A percentile compares a stretch with the other conserved stretches of the same genome.
Conservation (phyloP, 257 asterid species). For the Verbascum thapsus region DNA sequence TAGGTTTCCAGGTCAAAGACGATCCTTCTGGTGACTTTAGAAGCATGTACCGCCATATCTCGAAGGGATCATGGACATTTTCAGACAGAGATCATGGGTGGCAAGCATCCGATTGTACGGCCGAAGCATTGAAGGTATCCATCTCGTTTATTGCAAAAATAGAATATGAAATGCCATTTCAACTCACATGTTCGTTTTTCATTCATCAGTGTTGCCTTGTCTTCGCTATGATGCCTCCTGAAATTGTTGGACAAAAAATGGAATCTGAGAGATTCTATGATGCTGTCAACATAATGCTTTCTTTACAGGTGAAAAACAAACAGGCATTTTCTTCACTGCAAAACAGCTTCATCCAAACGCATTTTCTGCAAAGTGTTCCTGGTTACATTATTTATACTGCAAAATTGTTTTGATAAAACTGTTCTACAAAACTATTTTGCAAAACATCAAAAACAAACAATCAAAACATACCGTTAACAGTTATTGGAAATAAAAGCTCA, state of each 20-base stretch:
- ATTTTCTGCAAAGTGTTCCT: background rate
- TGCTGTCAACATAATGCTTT: conserved; percentile 73
- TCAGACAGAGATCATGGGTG: conserved; percentile 98
- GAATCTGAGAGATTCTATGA: conserved; percentile 62
- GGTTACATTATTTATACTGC: no score
- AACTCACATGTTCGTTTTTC: background rate
- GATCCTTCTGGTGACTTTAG: conserved; percentile 81
- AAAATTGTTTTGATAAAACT: no score
- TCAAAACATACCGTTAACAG: background rate
- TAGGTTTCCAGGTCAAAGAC: conserved; percentile 57
- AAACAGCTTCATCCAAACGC: no score
- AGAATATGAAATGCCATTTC: background rate
- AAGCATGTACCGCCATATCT: conserved; percentile 78
- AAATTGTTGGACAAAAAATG: conserved; percentile 71
- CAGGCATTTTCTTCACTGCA: background rate
- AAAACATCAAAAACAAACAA: no score
- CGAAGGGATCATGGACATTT: conserved; percentile 94
- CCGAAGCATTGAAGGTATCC: conserved; percentile 82
- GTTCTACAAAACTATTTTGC: no score
- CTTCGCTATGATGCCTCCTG: conserved; percentile 78
- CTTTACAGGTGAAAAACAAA: conserved; percentile 57
- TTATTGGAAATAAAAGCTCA: background rate
- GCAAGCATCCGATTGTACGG: conserved; percentile 97
- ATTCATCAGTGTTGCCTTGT: conserved; percentile 70
- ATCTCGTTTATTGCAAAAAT: background rate